Base-by-base conservation (phyloP, 306 rosid genomes). In the Myrica gale region DNA sequence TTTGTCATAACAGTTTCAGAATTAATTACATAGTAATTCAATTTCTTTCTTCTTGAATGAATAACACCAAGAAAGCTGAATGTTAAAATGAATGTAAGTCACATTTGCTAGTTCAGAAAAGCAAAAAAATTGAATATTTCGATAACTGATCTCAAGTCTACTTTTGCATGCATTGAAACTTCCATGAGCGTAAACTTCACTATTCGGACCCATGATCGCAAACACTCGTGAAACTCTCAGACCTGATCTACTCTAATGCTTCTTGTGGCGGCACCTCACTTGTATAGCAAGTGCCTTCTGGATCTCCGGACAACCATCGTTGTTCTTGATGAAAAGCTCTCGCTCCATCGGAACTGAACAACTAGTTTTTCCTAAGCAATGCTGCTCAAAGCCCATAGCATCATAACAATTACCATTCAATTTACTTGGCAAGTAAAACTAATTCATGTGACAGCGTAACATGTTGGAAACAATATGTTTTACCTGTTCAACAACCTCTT, bases 261-360 rank as follows among this genome's bases (percentile, higher is more conserved):
- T 61, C 13, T 32, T 65, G 23, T 3, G 2, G 7, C 43, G 62
- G 74, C 98, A 95, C 71, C 6, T 62, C 5, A 77, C 91, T 89
- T 95, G 96, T 63, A 90, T 71, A 6, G 93, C 90, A 41, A 95
- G 89, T 23, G 77, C 16, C 85, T 92, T 92, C 39, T 4, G 13
- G 57, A 43, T 5, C 9, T 46, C 39, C n/a, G 87, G 85, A 79
- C 97, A 95, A 1, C 11, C 56, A 76, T 83, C 88, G 0, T 83
- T 83, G 21, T 54, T 15, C 37, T 81, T 54, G 76, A 32, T 43
- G 81, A 90, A 88, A 6, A 71, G 6, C 44, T 43, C 60, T 8
- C 45, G 69, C 54, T 83, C 82, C 58, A 84, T 1, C 52, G 93
- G 87, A 78, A 95, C 60, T 0, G 80, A 0, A 57, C 98, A 95